phyloP scores from a whole-genome alignment of 495 filamentous ascomycete species.

The Penicillium canescens region DNA sequence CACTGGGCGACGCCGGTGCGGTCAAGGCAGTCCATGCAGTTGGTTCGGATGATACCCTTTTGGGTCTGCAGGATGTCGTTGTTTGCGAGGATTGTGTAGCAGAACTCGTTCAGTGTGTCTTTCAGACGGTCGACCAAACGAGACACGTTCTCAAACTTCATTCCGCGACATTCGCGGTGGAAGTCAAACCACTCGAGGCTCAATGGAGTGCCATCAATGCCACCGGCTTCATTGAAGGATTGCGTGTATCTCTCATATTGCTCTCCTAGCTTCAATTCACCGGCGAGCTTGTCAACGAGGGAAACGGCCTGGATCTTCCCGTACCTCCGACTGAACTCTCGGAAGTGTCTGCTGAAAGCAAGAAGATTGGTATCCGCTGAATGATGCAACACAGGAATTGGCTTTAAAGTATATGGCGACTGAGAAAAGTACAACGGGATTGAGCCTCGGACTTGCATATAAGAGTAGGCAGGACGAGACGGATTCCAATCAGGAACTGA shows the following conservation, averaged over 20 bases:
- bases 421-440: conserved; percentile 94
- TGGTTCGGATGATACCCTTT: conserved; percentile 77
- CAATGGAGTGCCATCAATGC: conserved; percentile 53
- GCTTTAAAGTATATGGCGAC: conserved; percentile 89
- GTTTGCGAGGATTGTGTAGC: conserved; percentile 60
- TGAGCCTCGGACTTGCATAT: conserved; percentile 81
- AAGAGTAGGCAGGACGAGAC: conserved; percentile 70
- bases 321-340: conserved; percentile 62
- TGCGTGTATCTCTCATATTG: conserved; percentile 68
- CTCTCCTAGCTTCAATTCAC: conserved; percentile 75
- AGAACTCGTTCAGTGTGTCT: conserved; percentile 59
- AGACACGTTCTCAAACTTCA: conserved; percentile 95
- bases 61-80: conserved; percentile 57
- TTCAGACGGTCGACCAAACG: conserved; percentile 70
- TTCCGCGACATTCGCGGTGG: conserved; percentile 83
- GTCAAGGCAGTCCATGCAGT: conserved; percentile 98
- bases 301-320: conserved; percentile 77
- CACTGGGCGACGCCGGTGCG: conserved; percentile 92
- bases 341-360: conserved; percentile 80
- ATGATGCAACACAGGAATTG: conserved; percentile 76
- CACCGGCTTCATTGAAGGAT: conserved; percentile 61
- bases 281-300: conserved; percentile 81
- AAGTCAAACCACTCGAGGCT: conserved; percentile 96
- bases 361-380: conserved; percentile 71
- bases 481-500: conserved; percentile 63